Conservation (phyloP, 2,329 filamentous ascomycete genomes). For the Pseudogymnoascus sp. region DNA sequence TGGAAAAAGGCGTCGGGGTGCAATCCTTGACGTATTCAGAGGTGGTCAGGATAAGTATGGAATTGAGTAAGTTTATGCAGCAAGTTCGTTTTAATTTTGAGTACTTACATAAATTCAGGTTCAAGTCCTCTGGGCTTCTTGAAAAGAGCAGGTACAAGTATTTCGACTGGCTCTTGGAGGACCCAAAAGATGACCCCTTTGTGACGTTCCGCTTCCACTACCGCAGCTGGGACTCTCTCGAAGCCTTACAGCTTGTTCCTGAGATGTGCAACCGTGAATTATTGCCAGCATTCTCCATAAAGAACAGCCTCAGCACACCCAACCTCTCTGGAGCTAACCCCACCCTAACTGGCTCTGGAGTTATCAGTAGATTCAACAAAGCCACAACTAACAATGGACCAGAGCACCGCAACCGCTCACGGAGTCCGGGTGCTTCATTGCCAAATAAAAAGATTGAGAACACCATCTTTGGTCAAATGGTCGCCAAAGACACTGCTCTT, state of each 20-base stretch:
- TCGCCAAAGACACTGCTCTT: neutral
- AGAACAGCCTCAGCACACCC: constrained; percentile 12
- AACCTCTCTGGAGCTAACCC: neutral
- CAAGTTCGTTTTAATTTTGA: neutral
- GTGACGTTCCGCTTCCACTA: constrained; percentile 51
- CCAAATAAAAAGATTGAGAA: neutral
- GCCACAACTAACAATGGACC: neutral
- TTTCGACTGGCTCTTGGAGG: constrained; percentile 41
- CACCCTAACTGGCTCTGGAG: neutral
- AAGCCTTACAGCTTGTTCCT: constrained; percentile 40
- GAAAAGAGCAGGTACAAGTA: constrained; percentile 29
- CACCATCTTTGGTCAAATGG: constrained; percentile 10
- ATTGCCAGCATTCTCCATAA: constrained; percentile 19
- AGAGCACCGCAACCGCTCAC: neutral
- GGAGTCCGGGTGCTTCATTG: neutral
- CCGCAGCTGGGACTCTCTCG: constrained; percentile 43
- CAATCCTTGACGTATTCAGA: constrained; percentile 38
- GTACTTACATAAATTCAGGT: constrained; percentile 29
- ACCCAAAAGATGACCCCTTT: constrained; percentile 45
- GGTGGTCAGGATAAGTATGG: constrained; percentile 43
- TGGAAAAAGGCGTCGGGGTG: constrained; percentile 37
- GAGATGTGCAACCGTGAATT: constrained; percentile 14
- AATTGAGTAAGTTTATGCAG: constrained; percentile 40
- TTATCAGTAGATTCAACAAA: neutral
- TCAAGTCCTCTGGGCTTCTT: constrained; percentile 46